These are phyloP conservation scores for Ophiosphaerella herpotricha DNA, from an alignment of 2,329 filamentous ascomycete species.

Conservation along the genomic window DNA sequence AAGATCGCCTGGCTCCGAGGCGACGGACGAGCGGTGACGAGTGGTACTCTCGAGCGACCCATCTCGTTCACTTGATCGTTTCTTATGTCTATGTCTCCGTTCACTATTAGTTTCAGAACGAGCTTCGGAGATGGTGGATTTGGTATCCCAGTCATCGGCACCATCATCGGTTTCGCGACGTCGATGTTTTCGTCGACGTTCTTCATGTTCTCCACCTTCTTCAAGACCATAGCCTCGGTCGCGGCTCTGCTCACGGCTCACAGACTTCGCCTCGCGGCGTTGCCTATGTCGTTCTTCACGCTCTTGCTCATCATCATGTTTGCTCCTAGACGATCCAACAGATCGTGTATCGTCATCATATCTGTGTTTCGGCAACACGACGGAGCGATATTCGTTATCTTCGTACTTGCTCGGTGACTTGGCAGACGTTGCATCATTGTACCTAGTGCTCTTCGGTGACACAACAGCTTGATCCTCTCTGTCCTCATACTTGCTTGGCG, in stretches of 20 bases:
- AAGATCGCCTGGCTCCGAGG: conserved; percentile 48
- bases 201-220: conserved; percentile 32
- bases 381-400: conserved; percentile 15
- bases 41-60: conserved; percentile 33
- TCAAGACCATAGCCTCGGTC: conserved; percentile 42
- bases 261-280: conserved; percentile 24
- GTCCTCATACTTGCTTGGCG: conserved; percentile 6
- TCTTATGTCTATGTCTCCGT: conserved; percentile 40
- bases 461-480: conserved; percentile 13
- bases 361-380: conserved; percentile 10
- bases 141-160: conserved; percentile 47
- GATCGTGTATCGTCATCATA: conserved; percentile 30
- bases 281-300: conserved; percentile 36
- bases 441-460: conserved; percentile 8
- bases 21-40: conserved; percentile 39
- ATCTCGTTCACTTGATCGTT: conserved; percentile 38
- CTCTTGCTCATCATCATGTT: conserved; percentile 35
- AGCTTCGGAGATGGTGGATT: conserved; percentile 46
- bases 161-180: conserved; percentile 41
- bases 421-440: conserved; percentile 22
- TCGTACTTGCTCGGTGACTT: conserved; percentile 7
- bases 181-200: conserved; percentile 40
- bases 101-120: conserved; percentile 44
- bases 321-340: conserved; percentile 29
- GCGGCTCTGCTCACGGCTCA: conserved; percentile 41